Evolutionary conservation across 225 moss, liverwort and hornwort species (phyloP).

Genomic region (Pseudisothecium myosuroides): DNA sequence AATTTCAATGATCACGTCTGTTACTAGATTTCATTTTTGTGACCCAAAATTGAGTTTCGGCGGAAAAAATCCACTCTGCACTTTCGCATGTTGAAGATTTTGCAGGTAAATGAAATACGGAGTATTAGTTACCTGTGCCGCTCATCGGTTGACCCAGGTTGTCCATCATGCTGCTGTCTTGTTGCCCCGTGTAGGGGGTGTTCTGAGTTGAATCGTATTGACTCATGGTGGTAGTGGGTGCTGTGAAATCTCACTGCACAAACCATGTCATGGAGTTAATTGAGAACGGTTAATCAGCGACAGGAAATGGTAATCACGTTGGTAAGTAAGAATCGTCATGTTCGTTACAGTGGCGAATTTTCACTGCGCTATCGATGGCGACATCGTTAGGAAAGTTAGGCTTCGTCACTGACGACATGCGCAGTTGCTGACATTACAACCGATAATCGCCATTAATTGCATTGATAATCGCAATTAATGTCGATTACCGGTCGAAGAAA

Average conservation of each 20-base stretch:
- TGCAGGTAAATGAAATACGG: no score
- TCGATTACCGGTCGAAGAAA: no score
- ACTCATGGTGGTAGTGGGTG: not conserved
- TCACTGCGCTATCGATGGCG: no score
- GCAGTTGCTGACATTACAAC: not conserved
- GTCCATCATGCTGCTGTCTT: not conserved
- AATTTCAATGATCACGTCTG: not conserved
- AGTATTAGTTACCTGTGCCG: not conserved
- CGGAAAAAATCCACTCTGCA: fast-evolving
- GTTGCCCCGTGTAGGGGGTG: not conserved
- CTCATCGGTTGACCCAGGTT: not conserved
- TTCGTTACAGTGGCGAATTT: not conserved
- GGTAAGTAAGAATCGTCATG: no score
- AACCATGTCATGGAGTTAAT: not conserved
- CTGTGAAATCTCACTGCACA: not conserved
- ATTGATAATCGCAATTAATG: no score
- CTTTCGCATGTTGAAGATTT: no score
- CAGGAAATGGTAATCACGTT: not conserved
- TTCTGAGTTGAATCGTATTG: not conserved
- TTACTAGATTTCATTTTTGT: no score
- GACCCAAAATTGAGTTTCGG: no score
- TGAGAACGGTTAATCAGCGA: no score
- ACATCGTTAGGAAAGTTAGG: not conserved
- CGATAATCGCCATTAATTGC: no score
- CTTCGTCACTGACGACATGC: no score